These are phyloP conservation scores for Pseudogymnoascus sp. DNA, from an alignment of 2,329 filamentous ascomycete species.

Conservation along the genomic window DNA sequence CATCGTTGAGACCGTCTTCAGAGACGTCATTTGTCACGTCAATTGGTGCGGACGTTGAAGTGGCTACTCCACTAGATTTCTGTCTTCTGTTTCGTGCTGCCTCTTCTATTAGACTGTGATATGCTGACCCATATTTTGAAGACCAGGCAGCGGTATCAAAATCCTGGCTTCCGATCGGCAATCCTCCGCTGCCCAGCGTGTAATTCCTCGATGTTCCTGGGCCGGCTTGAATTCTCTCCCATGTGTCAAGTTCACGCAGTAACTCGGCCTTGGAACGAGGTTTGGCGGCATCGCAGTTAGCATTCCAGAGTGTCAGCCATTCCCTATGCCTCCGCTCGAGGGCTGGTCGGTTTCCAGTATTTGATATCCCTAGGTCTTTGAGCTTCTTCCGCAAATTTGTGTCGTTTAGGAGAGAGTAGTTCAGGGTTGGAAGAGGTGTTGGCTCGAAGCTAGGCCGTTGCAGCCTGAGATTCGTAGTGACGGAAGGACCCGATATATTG, in stretches of 20 bases:
- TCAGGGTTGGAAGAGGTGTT: conserved; percentile 69
- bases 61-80: conserved; percentile 26
- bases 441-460: conserved; percentile 14
- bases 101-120: conserved; percentile 68
- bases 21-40: neutral
- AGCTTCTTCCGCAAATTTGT: conserved; percentile 70
- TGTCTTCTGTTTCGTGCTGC: conserved; percentile 46
- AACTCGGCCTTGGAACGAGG: conserved; percentile 66
- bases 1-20: neutral
- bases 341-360: conserved; percentile 55
- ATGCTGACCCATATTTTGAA: conserved; percentile 62
- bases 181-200: conserved; percentile 26
- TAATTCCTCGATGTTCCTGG: conserved; percentile 37
- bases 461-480: neutral
- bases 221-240: conserved; percentile 77
- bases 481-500: neutral
- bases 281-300: conserved; percentile 78
- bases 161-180: conserved; percentile 71
- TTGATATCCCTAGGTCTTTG: conserved; percentile 67
- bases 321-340: conserved; percentile 78
- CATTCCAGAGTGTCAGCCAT: conserved; percentile 94
- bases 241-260: conserved; percentile 68
- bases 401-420: conserved; percentile 83
- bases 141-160: conserved; percentile 78
- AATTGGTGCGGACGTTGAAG: neutral